Base-by-base conservation (phyloP, 2,329 filamentous ascomycete species). In the Colletotrichum sp. region DNA sequence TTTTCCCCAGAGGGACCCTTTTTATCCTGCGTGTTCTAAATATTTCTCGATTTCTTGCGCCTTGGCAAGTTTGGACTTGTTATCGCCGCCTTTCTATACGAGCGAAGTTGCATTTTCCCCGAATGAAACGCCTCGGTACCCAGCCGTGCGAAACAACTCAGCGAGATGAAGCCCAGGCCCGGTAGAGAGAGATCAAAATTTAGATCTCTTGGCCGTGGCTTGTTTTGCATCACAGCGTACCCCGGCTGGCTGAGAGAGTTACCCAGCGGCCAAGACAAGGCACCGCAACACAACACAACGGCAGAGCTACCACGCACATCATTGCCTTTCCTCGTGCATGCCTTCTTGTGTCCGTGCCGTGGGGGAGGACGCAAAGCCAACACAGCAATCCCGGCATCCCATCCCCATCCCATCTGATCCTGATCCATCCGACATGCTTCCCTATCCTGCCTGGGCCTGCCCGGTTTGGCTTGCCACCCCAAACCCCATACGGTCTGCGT, bases 81-180 rank as follows among this genome's bases (percentile, higher is more conserved):
- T 57, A 67, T 60, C 44, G 30, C 16, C 26, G 30, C n/a, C n/a
- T 15, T 16, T 22, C 32, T n/a, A 57, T 60, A 52, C 34, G 57
- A 48, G 73, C 59, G 57, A 59, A 75, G 73, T 65, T 57, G 64
- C 70, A 73, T 73, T 68, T 28, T 28, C 64, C 48, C 18, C 30
- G 24, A 72, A 60, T 68, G 73, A 75, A 72, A 75, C 73, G 64
- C 73, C n/a, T 66, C 32, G 73, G 70, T 75, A 68, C 57, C 70
- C 69, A 75, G 70, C 57, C 8, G 55, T 72, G 73, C 69, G 65
- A 72, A 75, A 65, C 73, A 75, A 24, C 10, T 24, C 18, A 15
- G 52, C 34, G 44, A 55, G 55, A 66, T 52, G 28, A 48, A 28
- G 18, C 52, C 28, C 22, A 55, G 62, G 18, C 52, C 28, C 30